phyloP scores from a whole-genome alignment of 148 eudicot species.

The Fagopyrum tataricum region DNA sequence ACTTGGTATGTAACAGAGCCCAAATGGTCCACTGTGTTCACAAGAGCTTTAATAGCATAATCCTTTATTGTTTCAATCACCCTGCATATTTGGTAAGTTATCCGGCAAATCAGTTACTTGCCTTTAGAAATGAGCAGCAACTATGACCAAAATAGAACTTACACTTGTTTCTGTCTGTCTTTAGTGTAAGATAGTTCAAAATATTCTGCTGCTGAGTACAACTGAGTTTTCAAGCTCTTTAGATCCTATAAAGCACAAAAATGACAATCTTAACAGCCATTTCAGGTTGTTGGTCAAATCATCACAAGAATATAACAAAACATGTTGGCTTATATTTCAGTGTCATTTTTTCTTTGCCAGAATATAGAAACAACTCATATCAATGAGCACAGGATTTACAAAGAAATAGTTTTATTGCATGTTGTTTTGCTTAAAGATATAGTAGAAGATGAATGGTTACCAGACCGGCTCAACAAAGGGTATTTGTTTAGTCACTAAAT shows the following conservation, averaged over 20 bases:
- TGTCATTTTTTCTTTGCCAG: no score
- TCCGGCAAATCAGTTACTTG: not conserved
- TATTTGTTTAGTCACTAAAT: no score
- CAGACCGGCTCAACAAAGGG: no score
- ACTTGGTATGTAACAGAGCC: constrained; percentile 82
- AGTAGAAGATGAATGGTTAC: no score
- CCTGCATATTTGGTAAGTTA: constrained; percentile 27
- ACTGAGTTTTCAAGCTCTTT: constrained; percentile 73
- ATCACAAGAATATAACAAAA: not conserved
- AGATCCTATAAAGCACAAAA: constrained; percentile 39
- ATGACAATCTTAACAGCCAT: constrained; percentile 12
- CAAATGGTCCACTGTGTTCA: constrained; percentile 89
- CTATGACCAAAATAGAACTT: constrained; percentile 19
- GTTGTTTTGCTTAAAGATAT: no score
- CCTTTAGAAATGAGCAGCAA: not conserved
- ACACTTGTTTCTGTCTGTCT: constrained; percentile 80
- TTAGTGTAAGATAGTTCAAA: constrained; percentile 73
- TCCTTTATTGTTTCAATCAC: constrained; percentile 80
- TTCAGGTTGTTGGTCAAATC: not conserved
- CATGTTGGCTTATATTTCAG: not conserved
- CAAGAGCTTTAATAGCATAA: constrained; percentile 77
- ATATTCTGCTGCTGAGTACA: constrained; percentile 91
- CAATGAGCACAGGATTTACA: not conserved
- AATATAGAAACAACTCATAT: not conserved
- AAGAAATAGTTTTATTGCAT: not conserved